phyloP scores from a whole-genome alignment of 176 grass and related monocot genomes.

The Ensete glaucum region DNA sequence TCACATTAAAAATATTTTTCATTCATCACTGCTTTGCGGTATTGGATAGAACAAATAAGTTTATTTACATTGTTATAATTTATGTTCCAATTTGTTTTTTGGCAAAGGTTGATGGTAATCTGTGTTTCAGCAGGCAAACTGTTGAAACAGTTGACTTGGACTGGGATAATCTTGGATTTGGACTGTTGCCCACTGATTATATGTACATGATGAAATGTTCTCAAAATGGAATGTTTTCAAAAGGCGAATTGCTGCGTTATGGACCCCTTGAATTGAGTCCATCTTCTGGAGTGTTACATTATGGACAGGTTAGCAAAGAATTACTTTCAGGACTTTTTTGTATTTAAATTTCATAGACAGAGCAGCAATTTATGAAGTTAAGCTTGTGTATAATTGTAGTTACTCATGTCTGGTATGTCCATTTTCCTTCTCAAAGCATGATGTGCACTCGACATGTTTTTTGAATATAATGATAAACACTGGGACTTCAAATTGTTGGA shows the following conservation, averaged over 20 bases:
- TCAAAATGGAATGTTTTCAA: conserved; percentile 44
- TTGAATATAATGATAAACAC: too few species aligned
- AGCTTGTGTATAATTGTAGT: neutral
- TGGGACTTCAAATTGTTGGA: too few species aligned
- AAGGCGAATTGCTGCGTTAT: conserved; percentile 59
- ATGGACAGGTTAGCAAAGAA: conserved; percentile 67
- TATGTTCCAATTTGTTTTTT: neutral
- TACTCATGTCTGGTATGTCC: too few species aligned
- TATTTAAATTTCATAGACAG: neutral
- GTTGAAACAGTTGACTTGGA: conserved; percentile 50
- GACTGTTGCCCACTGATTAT: conserved; percentile 54
- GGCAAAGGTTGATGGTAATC: conserved; percentile 14
- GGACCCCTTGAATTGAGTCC: conserved; percentile 66
- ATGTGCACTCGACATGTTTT: too few species aligned
- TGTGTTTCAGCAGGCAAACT: conserved; percentile 30
- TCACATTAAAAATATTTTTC: neutral
- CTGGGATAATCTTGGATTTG: conserved; percentile 66
- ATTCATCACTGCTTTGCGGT: neutral
- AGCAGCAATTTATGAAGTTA: neutral
- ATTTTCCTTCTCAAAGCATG: too few species aligned
- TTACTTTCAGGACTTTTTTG: conserved; percentile 7
- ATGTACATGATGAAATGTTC: conserved; percentile 67
- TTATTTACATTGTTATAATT: conserved; percentile 5
- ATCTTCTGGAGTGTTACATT: conserved; percentile 82
- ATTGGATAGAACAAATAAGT: too few species aligned